A percentile compares a stretch with the other conserved stretches of the same genome.
Conservation (phyloP, 345 rosid genomes). For the Euphorbia lathyris region DNA sequence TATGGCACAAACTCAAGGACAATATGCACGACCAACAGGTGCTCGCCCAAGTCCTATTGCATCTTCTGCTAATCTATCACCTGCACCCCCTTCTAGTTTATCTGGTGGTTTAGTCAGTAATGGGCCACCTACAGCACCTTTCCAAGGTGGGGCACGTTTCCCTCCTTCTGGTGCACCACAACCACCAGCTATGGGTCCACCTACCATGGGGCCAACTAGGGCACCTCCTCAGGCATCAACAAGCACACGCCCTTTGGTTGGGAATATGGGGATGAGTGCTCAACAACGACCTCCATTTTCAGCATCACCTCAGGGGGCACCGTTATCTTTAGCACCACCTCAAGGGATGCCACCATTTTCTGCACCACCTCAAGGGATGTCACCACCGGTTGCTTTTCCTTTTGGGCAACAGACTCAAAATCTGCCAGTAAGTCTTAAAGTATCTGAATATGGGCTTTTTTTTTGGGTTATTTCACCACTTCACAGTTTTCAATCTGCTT, state of each 20-base stretch:
- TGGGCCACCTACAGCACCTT: slow-evolving; percentile 31
- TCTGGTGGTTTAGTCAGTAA: slow-evolving; percentile 21
- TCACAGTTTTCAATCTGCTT: not conserved
- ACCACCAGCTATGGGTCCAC: slow-evolving; percentile 23
- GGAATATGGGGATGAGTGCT: slow-evolving; percentile 35
- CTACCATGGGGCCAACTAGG: slow-evolving; percentile 11
- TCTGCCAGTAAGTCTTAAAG: slow-evolving; percentile 37
- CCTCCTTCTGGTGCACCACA: slow-evolving; percentile 19
- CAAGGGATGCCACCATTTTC: slow-evolving; percentile 41
- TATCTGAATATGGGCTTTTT: not conserved
- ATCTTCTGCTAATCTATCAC: slow-evolving; percentile 6
- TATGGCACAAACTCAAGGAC: slow-evolving; percentile 28
- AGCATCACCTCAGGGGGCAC: slow-evolving; percentile 41
- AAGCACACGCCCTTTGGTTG: slow-evolving; percentile 39
- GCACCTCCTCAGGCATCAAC: slow-evolving; percentile 50
- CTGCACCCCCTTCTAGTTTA: slow-evolving; percentile 12
- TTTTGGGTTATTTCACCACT: not conserved
- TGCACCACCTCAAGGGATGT: slow-evolving; percentile 42
- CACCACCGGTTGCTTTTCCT: slow-evolving; percentile 48
- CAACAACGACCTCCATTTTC: slow-evolving; percentile 37
- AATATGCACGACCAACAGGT: slow-evolving; percentile 35
- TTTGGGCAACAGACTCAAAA: slow-evolving; percentile 61
- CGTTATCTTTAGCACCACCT: slow-evolving; percentile 42
- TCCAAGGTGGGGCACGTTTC: slow-evolving; percentile 23
- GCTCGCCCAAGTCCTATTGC: slow-evolving; percentile 40